Conservation (phyloP, 257 asterid species). For the Nicotiana knightiana region DNA sequence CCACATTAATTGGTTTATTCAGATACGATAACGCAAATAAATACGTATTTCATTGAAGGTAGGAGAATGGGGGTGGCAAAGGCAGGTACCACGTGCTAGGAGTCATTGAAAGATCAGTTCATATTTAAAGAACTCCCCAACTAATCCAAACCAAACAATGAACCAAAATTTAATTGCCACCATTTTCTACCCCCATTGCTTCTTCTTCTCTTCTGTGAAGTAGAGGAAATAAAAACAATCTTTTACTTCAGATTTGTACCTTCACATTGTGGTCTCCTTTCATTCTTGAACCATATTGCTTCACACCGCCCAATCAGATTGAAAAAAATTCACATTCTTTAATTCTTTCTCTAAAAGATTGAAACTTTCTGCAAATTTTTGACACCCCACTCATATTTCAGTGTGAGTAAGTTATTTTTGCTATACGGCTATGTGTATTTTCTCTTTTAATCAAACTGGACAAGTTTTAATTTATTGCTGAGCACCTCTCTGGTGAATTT, state of each 20-base stretch:
- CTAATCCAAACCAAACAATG: conserved; percentile 11
- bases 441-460: background rate
- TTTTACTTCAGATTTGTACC: background rate
- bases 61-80: background rate
- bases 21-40: too few species aligned
- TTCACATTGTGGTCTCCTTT: background rate
- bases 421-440: background rate
- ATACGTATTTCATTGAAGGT: background rate
- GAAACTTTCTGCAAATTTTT: background rate
- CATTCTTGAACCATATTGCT: conserved; percentile 1
- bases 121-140: background rate
- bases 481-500: background rate
- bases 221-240: background rate
- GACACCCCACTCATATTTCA: background rate
- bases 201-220: background rate
- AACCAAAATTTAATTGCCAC: background rate
- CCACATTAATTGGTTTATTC: too few species aligned
- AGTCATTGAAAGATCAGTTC: background rate
- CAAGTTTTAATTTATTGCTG: background rate
- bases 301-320: background rate
- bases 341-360: background rate
- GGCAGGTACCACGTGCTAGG: background rate
- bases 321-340: background rate
- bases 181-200: background rate
- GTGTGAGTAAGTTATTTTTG: background rate